Evolutionary conservation across 2,329 filamentous ascomycete genomes (phyloP).

Genomic region (Clonostachys sp.): DNA sequence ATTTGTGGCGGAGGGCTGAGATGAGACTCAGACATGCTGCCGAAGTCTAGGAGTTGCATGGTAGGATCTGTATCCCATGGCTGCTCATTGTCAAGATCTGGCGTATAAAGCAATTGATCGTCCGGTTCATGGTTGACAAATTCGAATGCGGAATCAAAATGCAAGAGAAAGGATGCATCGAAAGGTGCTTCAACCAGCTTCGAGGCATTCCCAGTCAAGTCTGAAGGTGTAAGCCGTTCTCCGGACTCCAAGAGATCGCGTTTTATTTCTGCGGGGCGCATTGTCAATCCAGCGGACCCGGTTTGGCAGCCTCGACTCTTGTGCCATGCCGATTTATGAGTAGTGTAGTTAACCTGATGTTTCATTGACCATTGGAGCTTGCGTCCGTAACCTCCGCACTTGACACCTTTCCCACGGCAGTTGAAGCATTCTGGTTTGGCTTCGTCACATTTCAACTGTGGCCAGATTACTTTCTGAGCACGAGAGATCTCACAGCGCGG

Average conservation of each 20-base stretch:
- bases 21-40: neutral
- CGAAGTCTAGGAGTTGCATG: neutral
- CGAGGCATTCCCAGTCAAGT: neutral
- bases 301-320: constrained; percentile 4
- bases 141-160: too few species aligned
- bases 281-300: neutral
- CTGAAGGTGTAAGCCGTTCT: neutral
- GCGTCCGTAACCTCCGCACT: constrained; percentile 17
- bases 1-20: neutral
- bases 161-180: too few species aligned
- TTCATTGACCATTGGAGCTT: constrained; percentile 35
- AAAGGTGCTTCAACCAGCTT: neutral
- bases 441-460: constrained; percentile 21
- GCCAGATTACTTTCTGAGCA: neutral
- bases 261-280: too few species aligned
- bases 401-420: constrained; percentile 16
- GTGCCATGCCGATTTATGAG: neutral
- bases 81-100: too few species aligned
- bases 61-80: too few species aligned
- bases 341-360: constrained; percentile 16
- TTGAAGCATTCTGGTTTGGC: constrained; percentile 16
- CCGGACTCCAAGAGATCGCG: too few species aligned
- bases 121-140: too few species aligned
- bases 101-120: too few species aligned
- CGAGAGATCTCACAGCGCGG: neutral